Conservation (phyloP, 2,329 filamentous ascomycete genomes). For the Thelonectria rubi region DNA sequence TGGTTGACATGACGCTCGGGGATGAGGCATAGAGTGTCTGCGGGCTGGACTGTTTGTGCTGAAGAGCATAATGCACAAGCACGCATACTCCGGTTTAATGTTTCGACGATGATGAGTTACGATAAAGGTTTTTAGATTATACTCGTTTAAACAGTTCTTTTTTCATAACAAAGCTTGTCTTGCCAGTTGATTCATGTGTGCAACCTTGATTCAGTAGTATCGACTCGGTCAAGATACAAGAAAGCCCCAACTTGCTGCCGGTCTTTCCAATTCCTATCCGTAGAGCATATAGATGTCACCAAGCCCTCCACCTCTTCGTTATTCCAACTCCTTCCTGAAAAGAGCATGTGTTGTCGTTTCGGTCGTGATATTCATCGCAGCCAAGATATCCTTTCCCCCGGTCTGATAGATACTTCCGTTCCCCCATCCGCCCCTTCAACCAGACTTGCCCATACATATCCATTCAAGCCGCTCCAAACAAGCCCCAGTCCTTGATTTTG, state of each 20-base stretch:
- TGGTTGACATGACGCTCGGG: conserved; percentile 42
- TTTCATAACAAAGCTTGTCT: neutral
- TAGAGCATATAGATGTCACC: neutral
- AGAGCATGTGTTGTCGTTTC: conserved; percentile 8
- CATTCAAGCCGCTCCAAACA: conserved; percentile 64
- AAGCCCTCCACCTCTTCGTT: neutral
- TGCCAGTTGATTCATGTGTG: neutral
- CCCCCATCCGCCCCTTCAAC: neutral
- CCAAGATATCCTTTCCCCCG: neutral
- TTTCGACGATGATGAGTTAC: neutral
- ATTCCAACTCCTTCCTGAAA: neutral
- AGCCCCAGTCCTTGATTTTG: conserved; percentile 80
- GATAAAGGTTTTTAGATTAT: neutral
- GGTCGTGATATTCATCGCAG: conserved; percentile 15
- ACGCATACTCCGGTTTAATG: neutral
- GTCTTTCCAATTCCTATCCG: neutral
- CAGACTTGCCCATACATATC: neutral
- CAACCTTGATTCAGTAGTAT: neutral
- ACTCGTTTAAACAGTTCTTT: neutral
- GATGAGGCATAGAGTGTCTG: conserved; percentile 22
- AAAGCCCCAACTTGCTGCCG: neutral
- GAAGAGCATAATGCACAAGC: neutral
- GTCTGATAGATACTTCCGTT: neutral
- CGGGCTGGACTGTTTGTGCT: neutral
- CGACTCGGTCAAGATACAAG: neutral